Conservation (phyloP, 2,329 filamentous ascomycete genomes). For the Stagonosporopsis rhizophila region DNA sequence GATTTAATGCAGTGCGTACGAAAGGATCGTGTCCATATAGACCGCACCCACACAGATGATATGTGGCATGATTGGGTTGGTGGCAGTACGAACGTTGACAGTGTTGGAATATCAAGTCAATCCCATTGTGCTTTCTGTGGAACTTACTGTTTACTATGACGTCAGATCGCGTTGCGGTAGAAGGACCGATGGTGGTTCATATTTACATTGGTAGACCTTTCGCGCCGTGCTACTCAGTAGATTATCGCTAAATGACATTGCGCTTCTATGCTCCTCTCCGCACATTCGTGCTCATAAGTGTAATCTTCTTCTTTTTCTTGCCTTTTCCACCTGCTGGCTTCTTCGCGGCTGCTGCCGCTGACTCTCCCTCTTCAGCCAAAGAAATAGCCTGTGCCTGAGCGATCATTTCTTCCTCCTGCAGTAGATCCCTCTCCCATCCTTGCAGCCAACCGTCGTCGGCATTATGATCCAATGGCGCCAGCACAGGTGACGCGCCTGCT, state of each 20-base stretch:
- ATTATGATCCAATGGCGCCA: constrained; percentile 51
- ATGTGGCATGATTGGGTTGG: constrained; percentile 40
- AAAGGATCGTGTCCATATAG: constrained; percentile 75
- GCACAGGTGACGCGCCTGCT: constrained; percentile 62
- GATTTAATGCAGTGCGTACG: constrained; percentile 54
- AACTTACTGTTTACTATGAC: constrained; percentile 16
- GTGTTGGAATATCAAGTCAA: background rate
- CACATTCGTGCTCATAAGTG: constrained; percentile 70
- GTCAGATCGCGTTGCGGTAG: constrained; percentile 11
- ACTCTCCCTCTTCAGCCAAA: constrained; percentile 33
- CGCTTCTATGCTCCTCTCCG: constrained; percentile 58
- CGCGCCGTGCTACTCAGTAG: constrained; percentile 37
- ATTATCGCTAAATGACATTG: constrained; percentile 18
- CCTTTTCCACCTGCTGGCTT: constrained; percentile 59
- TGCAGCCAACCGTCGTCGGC: constrained; percentile 85
- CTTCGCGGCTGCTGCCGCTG: constrained; percentile 24
- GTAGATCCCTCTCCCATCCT: constrained; percentile 79
- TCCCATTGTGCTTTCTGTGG: constrained; percentile 4
- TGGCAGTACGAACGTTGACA: background rate
- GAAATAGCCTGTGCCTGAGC: constrained; percentile 57
- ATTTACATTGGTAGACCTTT: constrained; percentile 29
- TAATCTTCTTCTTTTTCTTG: constrained; percentile 73
- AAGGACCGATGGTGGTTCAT: constrained; percentile 4
- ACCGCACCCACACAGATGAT: constrained; percentile 71
- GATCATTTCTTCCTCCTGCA: constrained; percentile 63